Evolutionary conservation across 2,329 filamentous ascomycete genomes (phyloP).

Genomic region (Diaporthe citrichinensis): DNA sequence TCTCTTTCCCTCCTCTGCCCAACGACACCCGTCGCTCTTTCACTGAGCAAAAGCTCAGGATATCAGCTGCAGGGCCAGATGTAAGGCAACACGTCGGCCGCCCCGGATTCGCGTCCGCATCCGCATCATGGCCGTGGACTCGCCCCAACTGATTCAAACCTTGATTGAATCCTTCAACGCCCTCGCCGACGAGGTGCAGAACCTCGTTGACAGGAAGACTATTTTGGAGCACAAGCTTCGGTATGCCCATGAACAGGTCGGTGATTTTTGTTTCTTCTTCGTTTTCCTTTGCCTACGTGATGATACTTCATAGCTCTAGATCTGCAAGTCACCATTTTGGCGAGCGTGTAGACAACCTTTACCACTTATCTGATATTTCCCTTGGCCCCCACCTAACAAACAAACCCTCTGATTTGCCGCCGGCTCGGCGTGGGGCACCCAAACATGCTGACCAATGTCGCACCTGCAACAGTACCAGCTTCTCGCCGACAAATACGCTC

Average conservation of each 20-base stretch:
- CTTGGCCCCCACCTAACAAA: slow-evolving; percentile 13
- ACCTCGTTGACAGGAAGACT: slow-evolving; percentile 73
- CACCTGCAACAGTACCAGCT: slow-evolving; percentile 69
- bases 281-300: slow-evolving; percentile 51
- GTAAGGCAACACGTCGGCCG: slow-evolving; percentile 14
- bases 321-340: slow-evolving; percentile 41
- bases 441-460: slow-evolving; percentile 33
- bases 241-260: slow-evolving; percentile 77
- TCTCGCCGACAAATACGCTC: slow-evolving; percentile 77
- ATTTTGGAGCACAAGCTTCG: slow-evolving; percentile 77
- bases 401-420: slow-evolving; percentile 32
- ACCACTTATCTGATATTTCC: slow-evolving; percentile 41
- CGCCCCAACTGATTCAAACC: slow-evolving; percentile 64
- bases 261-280: slow-evolving; percentile 44
- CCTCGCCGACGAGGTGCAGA: slow-evolving; percentile 75
- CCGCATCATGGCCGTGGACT: slow-evolving; percentile 54
- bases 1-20: slow-evolving; percentile 3
- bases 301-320: slow-evolving; percentile 54
- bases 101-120: slow-evolving; percentile 32
- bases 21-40: slow-evolving; percentile 4
- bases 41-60: neutral
- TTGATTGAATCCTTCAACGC: slow-evolving; percentile 76
- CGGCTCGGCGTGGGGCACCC: slow-evolving; percentile 5
- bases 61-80: slow-evolving; percentile 35
- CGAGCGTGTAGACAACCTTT: slow-evolving; percentile 42